Conservation (phyloP, 179 eudicot species). For the Carnegiea gigantea region DNA sequence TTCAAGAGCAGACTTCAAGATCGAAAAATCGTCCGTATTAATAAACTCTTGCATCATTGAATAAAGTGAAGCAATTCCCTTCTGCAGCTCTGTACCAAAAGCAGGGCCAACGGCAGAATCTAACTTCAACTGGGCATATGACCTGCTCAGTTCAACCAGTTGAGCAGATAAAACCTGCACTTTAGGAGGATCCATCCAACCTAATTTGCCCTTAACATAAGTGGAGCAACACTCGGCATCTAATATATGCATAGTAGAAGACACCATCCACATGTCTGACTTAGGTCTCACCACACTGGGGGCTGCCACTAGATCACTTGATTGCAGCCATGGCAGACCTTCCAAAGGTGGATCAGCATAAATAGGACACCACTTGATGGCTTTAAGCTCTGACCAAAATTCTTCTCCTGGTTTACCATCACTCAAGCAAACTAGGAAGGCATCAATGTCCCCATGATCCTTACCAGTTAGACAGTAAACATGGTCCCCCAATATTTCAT, state of each 20-base stretch:
- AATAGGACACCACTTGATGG: slow-evolving; percentile 88
- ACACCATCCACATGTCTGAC: slow-evolving; percentile 93
- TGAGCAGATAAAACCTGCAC: slow-evolving; percentile 65
- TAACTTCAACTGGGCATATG: slow-evolving; percentile 57
- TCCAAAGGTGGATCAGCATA: slow-evolving; percentile 58
- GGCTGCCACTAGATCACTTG: slow-evolving; percentile 56
- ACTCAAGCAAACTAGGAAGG: slow-evolving; percentile 45
- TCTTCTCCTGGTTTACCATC: slow-evolving; percentile 66
- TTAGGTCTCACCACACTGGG: slow-evolving; percentile 77
- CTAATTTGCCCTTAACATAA: slow-evolving; percentile 65
- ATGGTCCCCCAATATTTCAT: slow-evolving; percentile 31
- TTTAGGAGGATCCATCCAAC: slow-evolving; percentile 75
- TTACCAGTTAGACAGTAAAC: slow-evolving; percentile 22
- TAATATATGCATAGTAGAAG: slow-evolving; percentile 75
- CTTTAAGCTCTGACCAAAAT: slow-evolving; percentile 82
- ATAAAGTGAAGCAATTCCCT: slow-evolving; percentile 62
- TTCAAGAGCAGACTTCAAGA: slow-evolving; percentile 61
- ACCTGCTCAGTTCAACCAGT: slow-evolving; percentile 59
- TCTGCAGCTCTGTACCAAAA: slow-evolving; percentile 62
- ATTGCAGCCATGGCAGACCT: slow-evolving; percentile 80
- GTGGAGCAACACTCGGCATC: slow-evolving; percentile 70
- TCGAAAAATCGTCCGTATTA: slow-evolving; percentile 43
- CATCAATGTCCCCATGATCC: slow-evolving; percentile 46
- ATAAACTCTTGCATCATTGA: slow-evolving; percentile 70
- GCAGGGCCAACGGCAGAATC: slow-evolving; percentile 40